Percentiles rank a stretch among this genome's conserved stretches.
Conservation (phyloP, 2,329 filamentous ascomycete genomes). For the Diplodia scrobiculata region DNA sequence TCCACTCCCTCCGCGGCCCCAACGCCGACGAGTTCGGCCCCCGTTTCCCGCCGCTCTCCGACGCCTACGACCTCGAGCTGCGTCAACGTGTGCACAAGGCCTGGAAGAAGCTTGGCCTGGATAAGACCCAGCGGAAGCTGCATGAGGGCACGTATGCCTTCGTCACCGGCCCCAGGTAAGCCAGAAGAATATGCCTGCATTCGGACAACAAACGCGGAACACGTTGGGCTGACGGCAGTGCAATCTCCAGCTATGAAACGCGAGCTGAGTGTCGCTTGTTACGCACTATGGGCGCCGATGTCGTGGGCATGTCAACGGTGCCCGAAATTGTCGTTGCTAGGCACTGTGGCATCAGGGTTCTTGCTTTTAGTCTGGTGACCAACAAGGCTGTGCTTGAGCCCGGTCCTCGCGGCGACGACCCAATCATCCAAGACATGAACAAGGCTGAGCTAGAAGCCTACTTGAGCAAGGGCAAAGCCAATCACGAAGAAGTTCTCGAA, state of each 20-base stretch:
- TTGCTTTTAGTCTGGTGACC: slow-evolving; percentile 67
- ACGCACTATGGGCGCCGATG: slow-evolving; percentile 62
- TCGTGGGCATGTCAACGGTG: slow-evolving; percentile 72
- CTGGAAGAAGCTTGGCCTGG: slow-evolving; percentile 56
- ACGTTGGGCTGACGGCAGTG: not conserved
- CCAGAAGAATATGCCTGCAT: slow-evolving; percentile 1
- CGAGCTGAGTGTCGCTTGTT: slow-evolving; percentile 66
- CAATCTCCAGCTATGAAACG: slow-evolving; percentile 59
- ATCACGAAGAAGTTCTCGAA: slow-evolving; percentile 67
- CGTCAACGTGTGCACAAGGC: slow-evolving; percentile 59
- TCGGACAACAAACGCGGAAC: not conserved
- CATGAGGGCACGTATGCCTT: slow-evolving; percentile 69
- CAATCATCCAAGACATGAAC: slow-evolving; percentile 54
- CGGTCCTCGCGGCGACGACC: slow-evolving; percentile 61
- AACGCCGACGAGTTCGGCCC: slow-evolving; percentile 65
- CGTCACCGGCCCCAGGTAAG: slow-evolving; percentile 62
- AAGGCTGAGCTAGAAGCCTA: slow-evolving; percentile 57
- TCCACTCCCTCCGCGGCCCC: slow-evolving; percentile 63
- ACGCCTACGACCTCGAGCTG: slow-evolving; percentile 66
- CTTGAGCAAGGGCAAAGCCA: slow-evolving; percentile 62
- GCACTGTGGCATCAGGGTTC: slow-evolving; percentile 63
- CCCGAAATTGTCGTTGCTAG: slow-evolving; percentile 68
- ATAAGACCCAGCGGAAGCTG: slow-evolving; percentile 54
- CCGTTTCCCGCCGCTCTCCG: slow-evolving; percentile 65
- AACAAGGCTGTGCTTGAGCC: slow-evolving; percentile 64